Evolutionary conservation across 116 monocot genomes (phyloP).

Genomic region (Phalaenopsis hybrid): DNA sequence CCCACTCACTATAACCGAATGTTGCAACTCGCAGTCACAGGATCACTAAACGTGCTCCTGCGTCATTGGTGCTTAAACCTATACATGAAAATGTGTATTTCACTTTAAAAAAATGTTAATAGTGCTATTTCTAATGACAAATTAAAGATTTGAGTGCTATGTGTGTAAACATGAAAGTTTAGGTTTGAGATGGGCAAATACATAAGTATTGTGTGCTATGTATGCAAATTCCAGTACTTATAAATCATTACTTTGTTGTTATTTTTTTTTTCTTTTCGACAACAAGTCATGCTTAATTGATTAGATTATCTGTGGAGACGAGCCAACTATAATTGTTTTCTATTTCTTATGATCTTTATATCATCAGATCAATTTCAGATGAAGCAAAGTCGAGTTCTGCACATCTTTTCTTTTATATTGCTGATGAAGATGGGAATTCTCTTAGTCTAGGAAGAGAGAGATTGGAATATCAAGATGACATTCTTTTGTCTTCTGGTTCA

Average conservation of each 20-base stretch:
- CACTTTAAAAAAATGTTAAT: no score
- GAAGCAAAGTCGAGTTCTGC: conserved; percentile 31
- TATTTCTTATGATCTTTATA: background rate
- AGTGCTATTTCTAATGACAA: no score
- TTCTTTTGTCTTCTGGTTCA: conserved; percentile 62
- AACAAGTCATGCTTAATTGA: background rate
- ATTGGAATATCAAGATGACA: conserved; percentile 18
- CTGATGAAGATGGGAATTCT: conserved; percentile 70
- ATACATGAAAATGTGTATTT: no score
- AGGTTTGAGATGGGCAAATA: no score
- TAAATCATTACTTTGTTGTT: background rate
- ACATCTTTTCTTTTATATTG: conserved; percentile 92
- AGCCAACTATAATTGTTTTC: background rate
- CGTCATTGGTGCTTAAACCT: no score
- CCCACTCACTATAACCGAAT: no score
- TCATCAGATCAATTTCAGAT: conserved; percentile 28
- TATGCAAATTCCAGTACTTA: no score
- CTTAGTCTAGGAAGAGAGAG: conserved; percentile 29
- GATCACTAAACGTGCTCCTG: no score
- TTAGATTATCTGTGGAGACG: background rate
- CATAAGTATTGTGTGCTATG: no score
- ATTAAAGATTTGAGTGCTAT: no score
- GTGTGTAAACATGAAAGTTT: no score
- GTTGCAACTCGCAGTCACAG: no score
- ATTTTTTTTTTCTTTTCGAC: background rate